A percentile compares a stretch with the other conserved stretches of the same genome.
Conservation (phyloP, 2,329 filamentous ascomycete species). For the Alternaria sp. region DNA sequence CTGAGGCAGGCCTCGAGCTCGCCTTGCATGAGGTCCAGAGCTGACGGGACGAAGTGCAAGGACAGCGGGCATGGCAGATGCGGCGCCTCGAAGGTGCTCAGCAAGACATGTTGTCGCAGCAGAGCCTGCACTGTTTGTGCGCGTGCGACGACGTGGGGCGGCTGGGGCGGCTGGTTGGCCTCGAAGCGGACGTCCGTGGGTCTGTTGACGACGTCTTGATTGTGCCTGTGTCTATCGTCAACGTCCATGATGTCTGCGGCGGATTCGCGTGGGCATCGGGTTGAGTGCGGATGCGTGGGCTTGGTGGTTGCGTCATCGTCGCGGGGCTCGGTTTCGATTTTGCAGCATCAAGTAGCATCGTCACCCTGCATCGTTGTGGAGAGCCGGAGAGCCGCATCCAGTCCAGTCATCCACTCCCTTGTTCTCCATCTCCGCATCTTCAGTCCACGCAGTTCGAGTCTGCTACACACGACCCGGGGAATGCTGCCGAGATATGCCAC, state of each 20-base stretch:
- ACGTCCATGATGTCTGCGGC: not conserved
- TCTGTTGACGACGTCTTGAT: not conserved
- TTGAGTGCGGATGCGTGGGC: not conserved
- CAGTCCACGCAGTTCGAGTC: not conserved
- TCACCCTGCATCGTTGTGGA: not conserved
- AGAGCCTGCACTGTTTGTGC: conserved; percentile 12
- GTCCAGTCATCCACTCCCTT: not conserved
- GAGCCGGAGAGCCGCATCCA: conserved; percentile 14
- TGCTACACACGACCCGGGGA: conserved; percentile 10
- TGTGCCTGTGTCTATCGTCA: not conserved
- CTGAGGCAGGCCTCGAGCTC: conserved; percentile 62
- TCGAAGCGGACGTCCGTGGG: not conserved
- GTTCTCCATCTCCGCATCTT: not conserved
- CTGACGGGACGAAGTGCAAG: conserved; percentile 37
- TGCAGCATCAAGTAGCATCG: not conserved
- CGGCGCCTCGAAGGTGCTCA: conserved; percentile 10
- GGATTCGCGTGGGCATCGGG: not conserved
- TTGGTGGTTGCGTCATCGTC: not conserved
- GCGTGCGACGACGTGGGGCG: conserved; percentile 12
- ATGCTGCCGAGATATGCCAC: conserved; percentile 49
- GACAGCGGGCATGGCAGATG: conserved; percentile 11
- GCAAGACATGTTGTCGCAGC: conserved; percentile 12
- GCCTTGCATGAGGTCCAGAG: conserved; percentile 41
- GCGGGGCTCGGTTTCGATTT: too few species aligned
- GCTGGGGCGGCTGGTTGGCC: not conserved